These are phyloP conservation scores for Zygosaccharomyces pseudobailii DNA, from an alignment of 1,139 yeast genomes.

Conservation along the genomic window DNA sequence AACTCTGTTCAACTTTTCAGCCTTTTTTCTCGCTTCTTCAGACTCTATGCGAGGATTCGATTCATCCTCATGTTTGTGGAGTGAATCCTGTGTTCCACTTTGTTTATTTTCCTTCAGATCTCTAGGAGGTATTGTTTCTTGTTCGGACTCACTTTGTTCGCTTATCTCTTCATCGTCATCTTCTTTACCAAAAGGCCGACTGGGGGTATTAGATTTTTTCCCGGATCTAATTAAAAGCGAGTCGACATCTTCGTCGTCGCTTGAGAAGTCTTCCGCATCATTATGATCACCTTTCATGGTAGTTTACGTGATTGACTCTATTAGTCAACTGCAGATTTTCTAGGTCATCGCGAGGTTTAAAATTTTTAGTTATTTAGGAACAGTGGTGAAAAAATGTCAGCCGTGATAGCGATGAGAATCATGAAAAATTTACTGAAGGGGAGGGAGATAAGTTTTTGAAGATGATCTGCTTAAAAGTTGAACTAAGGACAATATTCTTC, in stretches of 20 bases:
- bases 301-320: background rate
- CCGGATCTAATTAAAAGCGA: slow-evolving; percentile 23
- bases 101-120: no score
- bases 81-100: no score
- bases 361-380: background rate
- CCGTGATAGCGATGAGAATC: no score
- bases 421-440: no score
- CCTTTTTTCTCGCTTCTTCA: slow-evolving; percentile 28
- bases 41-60: background rate
- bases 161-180: slow-evolving; percentile 14
- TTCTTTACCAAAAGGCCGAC: slow-evolving; percentile 11
- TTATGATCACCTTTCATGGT: slow-evolving; percentile 7
- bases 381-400: background rate
- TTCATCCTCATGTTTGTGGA: background rate
- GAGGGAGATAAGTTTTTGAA: no score
- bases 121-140: background rate
- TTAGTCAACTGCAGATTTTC: no score
- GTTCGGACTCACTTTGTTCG: slow-evolving; percentile 12
- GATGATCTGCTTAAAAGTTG: no score
- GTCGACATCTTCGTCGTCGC: slow-evolving; percentile 22
- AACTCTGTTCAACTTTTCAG: slow-evolving; percentile 22
- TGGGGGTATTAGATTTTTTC: slow-evolving; percentile 10
- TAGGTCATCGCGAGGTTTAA: background rate
- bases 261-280: slow-evolving; percentile 22
- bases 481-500: no score